Base-by-base conservation (phyloP, 768 basidiomycete genomes). In the Macrolepiota dolichaula region DNA sequence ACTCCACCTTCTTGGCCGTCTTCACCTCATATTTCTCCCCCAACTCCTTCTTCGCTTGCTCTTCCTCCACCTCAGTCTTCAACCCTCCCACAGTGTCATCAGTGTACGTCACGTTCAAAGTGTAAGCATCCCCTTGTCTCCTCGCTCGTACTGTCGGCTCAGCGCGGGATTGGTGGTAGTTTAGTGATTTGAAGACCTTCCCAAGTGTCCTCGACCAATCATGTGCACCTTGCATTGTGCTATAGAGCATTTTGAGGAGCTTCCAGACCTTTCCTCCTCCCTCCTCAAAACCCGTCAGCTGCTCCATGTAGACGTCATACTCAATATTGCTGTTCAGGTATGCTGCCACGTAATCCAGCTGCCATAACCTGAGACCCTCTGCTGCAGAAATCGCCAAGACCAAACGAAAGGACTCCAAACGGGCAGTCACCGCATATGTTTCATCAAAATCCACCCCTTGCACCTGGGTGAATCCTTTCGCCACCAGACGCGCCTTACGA, bases 401-500 rank as follows among this genome's bases (percentile, higher is more conserved):
- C 38, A 40, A 40, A 6, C 59, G 22, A 13, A 61, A 24, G 1
- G 64, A 57, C 25, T 61, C 63, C 0, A 55, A 52, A 0, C 67
- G 51, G 1, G 62, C 55, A 5, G 61, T 53, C 0, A 63, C 51
- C 0, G 64, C 61, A 37, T 62, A 67, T 11, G 60, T 64, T 24
- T 69, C 59, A 29, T 55, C 55, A 49, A 65, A 77, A 54, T 76
- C 73, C 1, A 75, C 25, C 1, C 77, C 76, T 1, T 65, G 67
- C 1, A 70, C 61, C 59, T 80, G 78, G 0, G 69, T 63, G 66
- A 66, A 78, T 0, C 82, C 76, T 56, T 76, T 68, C 0, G 78
- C 77, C 0, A 82, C 78, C 0, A 83, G 67, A 0, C 76, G 53
- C 0, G 76, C 80, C 63, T 79, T 79, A 61, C 69, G 65, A 0